Percentiles rank a stretch among this genome's conserved stretches.
Evolutionary conservation across 768 basidiomycete species (phyloP).

Genomic region (Lentinula detonsa): DNA sequence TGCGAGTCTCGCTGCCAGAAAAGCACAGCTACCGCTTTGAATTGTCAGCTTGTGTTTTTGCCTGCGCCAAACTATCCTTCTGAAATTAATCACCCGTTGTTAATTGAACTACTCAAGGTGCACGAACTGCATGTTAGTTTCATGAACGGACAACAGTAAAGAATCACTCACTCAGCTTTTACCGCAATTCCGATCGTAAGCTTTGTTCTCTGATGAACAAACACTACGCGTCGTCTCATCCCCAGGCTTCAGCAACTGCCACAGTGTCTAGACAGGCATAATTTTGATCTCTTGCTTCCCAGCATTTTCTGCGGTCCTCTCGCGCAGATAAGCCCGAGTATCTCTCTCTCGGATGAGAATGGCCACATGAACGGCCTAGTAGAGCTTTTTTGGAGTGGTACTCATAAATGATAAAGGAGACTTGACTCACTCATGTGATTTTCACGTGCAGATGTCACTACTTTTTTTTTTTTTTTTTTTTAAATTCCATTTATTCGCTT

Average conservation of each 20-base stretch:
- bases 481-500: too few relatives aligned
- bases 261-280: conserved; percentile 76
- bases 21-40: conserved; percentile 16
- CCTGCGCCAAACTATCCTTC: conserved; percentile 57
- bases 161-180: conserved; percentile 76
- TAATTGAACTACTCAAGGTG: conserved; percentile 96
- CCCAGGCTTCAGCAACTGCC: conserved; percentile 71
- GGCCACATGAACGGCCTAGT: conserved; percentile 2
- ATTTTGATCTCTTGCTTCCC: conserved; percentile 80
- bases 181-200: conserved; percentile 72
- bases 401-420: too few relatives aligned
- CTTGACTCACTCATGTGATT: too few relatives aligned
- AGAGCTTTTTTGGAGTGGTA: background rate
- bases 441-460: too few relatives aligned
- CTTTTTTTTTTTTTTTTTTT: too few relatives aligned
- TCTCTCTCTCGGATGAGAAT: conserved; percentile 33
- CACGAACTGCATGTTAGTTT: background rate
- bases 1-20: background rate
- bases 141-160: background rate
- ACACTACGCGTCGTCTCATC: conserved; percentile 45
- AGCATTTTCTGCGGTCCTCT: conserved; percentile 75
- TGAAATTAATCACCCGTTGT: conserved; percentile 75
- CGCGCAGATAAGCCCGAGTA: conserved; percentile 35
- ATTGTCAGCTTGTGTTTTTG: conserved; percentile 27
- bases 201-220: conserved; percentile 51